Evolutionary conservation across 441 rosid genomes (phyloP).

Genomic region (Macaranga tanarius): DNA sequence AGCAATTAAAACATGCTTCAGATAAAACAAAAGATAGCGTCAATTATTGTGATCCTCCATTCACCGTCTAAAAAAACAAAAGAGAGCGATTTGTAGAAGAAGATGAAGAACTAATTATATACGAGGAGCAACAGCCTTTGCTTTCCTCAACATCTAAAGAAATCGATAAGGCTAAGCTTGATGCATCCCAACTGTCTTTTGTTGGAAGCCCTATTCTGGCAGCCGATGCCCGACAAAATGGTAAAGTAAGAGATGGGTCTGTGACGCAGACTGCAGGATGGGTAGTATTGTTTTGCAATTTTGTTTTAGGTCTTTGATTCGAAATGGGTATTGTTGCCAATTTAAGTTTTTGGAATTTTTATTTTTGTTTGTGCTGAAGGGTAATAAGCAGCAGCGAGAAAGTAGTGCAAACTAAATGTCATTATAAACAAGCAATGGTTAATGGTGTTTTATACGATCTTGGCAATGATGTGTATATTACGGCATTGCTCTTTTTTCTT

Average conservation of each 20-base stretch:
- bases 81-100: too few species aligned
- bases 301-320: background rate
- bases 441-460: constrained; percentile 28
- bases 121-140: background rate
- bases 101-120: too few species aligned
- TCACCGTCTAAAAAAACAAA: too few species aligned
- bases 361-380: background rate
- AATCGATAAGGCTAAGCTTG: background rate
- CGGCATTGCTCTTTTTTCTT: constrained; percentile 13
- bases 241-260: background rate
- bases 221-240: constrained; percentile 1
- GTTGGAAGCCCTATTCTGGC: constrained; percentile 3
- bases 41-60: too few species aligned
- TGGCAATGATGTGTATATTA: constrained; percentile 31
- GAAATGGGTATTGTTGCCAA: background rate
- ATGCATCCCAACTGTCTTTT: background rate
- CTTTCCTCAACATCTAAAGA: background rate
- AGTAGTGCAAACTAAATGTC: constrained; percentile 19
- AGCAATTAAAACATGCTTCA: too few species aligned
- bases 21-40: too few species aligned
- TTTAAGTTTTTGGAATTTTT: background rate
- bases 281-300: background rate
- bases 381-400: constrained; percentile 2
- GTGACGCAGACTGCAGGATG: background rate
- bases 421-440: constrained; percentile 26